These are phyloP conservation scores for Extremus antarcticus DNA, from an alignment of 495 filamentous ascomycete genomes.

Conservation along the genomic window DNA sequence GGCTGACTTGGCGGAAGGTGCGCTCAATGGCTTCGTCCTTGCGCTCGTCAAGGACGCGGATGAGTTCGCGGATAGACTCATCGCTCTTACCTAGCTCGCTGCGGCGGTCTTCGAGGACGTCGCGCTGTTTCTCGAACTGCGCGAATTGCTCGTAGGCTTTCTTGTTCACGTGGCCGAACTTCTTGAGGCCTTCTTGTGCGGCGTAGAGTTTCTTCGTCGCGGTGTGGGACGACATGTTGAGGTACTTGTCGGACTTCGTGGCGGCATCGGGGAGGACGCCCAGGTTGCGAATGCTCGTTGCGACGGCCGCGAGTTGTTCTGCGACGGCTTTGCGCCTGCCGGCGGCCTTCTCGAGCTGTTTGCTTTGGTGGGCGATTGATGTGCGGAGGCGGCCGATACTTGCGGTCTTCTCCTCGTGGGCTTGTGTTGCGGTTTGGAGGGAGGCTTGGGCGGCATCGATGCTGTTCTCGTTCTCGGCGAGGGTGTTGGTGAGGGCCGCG, in stretches of 20 bases:
- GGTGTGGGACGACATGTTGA: slow-evolving; percentile 64
- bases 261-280: slow-evolving; percentile 91
- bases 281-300: slow-evolving; percentile 79
- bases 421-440: slow-evolving; percentile 29
- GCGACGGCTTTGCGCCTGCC: slow-evolving; percentile 70
- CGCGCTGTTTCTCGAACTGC: slow-evolving; percentile 85
- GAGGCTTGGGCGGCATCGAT: slow-evolving; percentile 45
- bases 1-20: slow-evolving; percentile 94
- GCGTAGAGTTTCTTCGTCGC: slow-evolving; percentile 82
- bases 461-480: slow-evolving; percentile 59
- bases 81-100: slow-evolving; percentile 77
- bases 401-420: slow-evolving; percentile 39
- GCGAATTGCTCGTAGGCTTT: slow-evolving; percentile 99
- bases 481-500: slow-evolving; percentile 51
- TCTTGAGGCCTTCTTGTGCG: slow-evolving; percentile 87
- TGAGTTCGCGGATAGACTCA: slow-evolving; percentile 77
- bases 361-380: slow-evolving; percentile 77
- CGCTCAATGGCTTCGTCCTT: slow-evolving; percentile 96
- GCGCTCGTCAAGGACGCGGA: slow-evolving; percentile 80
- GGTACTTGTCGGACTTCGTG: slow-evolving; percentile 63
- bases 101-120: slow-evolving; percentile 67
- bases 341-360: slow-evolving; percentile 83
- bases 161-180: slow-evolving; percentile 96
- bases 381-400: slow-evolving; percentile 64
- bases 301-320: slow-evolving; percentile 65